Evolutionary conservation across 345 rosid genomes (phyloP), one percentile per base, ranked within the genome.

Genomic region (Salix viminalis): DNA sequence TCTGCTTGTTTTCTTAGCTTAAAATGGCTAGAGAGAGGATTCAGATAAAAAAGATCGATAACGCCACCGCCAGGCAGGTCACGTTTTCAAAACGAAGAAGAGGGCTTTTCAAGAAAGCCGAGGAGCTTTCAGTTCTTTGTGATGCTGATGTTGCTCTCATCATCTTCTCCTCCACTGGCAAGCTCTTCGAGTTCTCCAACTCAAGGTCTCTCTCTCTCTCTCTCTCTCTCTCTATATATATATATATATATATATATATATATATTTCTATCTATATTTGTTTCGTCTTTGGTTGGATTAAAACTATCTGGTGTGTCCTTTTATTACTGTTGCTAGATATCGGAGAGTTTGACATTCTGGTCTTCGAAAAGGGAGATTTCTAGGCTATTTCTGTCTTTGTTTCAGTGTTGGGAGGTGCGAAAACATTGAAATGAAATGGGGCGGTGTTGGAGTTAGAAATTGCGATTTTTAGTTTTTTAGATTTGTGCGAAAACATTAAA

Each of bases 11-110:
- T 44, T 60, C 52, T 8, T 23, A 18, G 26, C 32, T 11, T 18
- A 21, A 19, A 4, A 74, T 78, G 81, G 76, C 81, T 2, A 72
- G 81, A 78, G 81, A 78, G 48, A 78, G 68, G 77, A 78, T 78
- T 78, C 81, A 78, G 81, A 78, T 78, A 76, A 78, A 42, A 76
- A 78, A 73, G 77, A 78, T 78, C 46, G 77, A 78, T 30, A 78
- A 78, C 77, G 71, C 69, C 6, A 72, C 76, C 2, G 81, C 81
- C 1, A 72, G 81, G 66, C 81, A 78, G 19, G 81, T 78, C 21
- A 78, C 81, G 2, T 78, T 78, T 65, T 78, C 81, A 6, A 78
- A 78, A 73, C 72, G 81, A 16, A 32, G 81, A 54, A 78, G 76
- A 72, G 81, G 81, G 16, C 72, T 78, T 28, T 67, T 78, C 60